A percentile compares a stretch with the other conserved stretches of the same genome.
These are phyloP conservation scores for Juglanconis sp. DNA, from an alignment of 2,329 filamentous ascomycete genomes.

Conservation along the genomic window DNA sequence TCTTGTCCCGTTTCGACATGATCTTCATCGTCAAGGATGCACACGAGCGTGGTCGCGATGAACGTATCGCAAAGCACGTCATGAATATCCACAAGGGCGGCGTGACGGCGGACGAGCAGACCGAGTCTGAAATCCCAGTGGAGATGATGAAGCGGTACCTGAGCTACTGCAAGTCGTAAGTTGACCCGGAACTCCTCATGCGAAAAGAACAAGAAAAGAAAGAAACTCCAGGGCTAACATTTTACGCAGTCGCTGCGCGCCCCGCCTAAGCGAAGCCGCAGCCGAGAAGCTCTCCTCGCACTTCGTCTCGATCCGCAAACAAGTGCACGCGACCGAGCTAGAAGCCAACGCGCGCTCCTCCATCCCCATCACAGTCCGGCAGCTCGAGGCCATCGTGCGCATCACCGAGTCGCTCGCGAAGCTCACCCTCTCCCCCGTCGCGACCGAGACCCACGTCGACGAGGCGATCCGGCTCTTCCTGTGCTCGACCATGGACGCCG, in stretches of 20 bases:
- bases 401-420: conserved; percentile 97
- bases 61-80: conserved; percentile 92
- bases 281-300: conserved; percentile 95
- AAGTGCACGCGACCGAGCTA: conserved; percentile 87
- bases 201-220: too few relatives aligned
- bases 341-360: conserved; percentile 87
- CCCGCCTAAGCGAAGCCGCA: conserved; percentile 83
- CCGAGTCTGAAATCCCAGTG: conserved; percentile 84
- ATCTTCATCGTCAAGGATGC: conserved; percentile 98
- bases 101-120: conserved; percentile 74
- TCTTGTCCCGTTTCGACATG: conserved; percentile 98
- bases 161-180: conserved; percentile 91
- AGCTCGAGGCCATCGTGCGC: conserved; percentile 94
- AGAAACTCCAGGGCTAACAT: conserved; percentile 28
- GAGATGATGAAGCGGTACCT: conserved; percentile 98
- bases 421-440: conserved; percentile 78
- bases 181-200: conserved; percentile 19
- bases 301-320: conserved; percentile 92
- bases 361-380: conserved; percentile 95
- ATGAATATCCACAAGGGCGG: conserved; percentile 97
- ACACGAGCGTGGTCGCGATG: conserved; percentile 84
- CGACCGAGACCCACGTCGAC: conserved; percentile 88
- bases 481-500: conserved; percentile 95
- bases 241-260: conserved; percentile 72
- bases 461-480: conserved; percentile 97